These are phyloP conservation scores for Amaranthus cruentus DNA, from an alignment of 148 eudicot genomes.

Conservation along the genomic window DNA sequence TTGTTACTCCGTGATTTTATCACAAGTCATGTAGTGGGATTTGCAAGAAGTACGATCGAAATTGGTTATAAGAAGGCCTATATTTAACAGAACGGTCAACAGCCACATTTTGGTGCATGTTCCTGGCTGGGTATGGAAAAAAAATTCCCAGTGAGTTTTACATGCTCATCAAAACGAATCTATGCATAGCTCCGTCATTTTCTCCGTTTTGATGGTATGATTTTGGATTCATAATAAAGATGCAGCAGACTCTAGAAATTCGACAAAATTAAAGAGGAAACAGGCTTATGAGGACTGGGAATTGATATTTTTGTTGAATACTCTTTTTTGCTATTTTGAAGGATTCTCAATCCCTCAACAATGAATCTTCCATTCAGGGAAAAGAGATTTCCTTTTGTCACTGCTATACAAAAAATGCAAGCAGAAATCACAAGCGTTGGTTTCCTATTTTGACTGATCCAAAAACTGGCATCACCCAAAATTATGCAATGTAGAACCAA, in stretches of 20 bases:
- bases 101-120: too few species aligned
- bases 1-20: too few species aligned
- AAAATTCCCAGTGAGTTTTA: neutral
- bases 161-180: neutral
- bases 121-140: neutral
- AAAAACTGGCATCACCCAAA: neutral
- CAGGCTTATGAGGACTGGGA: neutral
- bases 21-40: too few species aligned
- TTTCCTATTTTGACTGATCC: neutral
- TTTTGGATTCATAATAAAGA: too few species aligned
- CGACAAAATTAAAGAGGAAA: neutral
- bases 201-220: too few species aligned
- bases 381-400: neutral
- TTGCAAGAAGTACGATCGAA: too few species aligned
- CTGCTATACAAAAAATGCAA: neutral
- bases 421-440: neutral
- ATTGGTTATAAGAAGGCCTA: too few species aligned
- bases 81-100: too few species aligned
- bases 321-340: neutral
- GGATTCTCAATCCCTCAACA: neutral
- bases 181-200: neutral
- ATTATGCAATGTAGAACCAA: neutral
- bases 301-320: neutral
- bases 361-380: neutral
- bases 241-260: neutral